phyloP scores from a whole-genome alignment of 202 grass and related monocot genomes.

The Zizania palustris region DNA sequence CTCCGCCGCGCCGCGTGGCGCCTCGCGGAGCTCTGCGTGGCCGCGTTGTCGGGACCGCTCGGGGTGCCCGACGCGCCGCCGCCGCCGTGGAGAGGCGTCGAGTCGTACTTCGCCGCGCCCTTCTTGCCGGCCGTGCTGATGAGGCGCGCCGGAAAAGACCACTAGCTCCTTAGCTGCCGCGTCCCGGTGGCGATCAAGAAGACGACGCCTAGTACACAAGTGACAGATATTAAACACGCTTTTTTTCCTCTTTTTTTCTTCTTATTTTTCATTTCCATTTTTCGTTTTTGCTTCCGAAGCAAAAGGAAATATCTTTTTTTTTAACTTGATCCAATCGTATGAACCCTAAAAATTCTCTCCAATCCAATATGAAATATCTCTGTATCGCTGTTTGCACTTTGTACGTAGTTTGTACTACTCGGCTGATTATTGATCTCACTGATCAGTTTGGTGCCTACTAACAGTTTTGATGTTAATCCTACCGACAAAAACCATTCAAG shows the following conservation, averaged over 20 bases:
- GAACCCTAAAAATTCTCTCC: background rate
- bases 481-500: background rate
- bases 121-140: slow-evolving; percentile 51
- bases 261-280: background rate
- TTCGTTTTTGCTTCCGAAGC: background rate
- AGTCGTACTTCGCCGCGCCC: slow-evolving; percentile 61
- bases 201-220: background rate
- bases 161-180: background rate
- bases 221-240: background rate
- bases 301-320: too few species aligned
- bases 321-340: background rate
- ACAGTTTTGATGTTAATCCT: background rate
- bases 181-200: background rate
- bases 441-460: background rate
- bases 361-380: background rate
- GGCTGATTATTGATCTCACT: background rate
- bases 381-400: background rate
- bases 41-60: slow-evolving; percentile 36
- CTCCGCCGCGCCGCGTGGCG: slow-evolving; percentile 44
- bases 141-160: slow-evolving; percentile 24
- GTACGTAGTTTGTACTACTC: background rate
- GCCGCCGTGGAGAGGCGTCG: slow-evolving; percentile 32
- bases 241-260: background rate
- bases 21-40: slow-evolving; percentile 45
- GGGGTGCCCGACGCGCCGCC: background rate